phyloP scores from a whole-genome alignment of 306 rosid species.

The Ammopiptanthus mongolicus region DNA sequence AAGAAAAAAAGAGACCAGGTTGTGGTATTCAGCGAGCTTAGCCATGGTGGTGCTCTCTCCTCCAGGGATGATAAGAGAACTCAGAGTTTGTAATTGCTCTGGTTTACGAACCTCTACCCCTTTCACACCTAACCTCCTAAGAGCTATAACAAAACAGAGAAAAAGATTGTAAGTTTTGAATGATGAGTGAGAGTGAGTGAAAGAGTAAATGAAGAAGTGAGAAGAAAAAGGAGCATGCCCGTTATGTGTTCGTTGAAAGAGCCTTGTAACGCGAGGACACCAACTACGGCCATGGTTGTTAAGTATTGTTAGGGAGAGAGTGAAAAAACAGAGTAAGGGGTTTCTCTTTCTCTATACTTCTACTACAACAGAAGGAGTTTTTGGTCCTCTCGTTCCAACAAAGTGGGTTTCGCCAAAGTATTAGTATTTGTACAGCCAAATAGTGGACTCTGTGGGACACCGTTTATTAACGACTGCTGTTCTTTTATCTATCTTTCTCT shows the following conservation, averaged over 20 bases:
- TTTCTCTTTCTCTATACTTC: no score
- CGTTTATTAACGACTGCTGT: no score
- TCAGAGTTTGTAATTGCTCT: slow-evolving; percentile 62
- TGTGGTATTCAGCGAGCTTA: slow-evolving; percentile 83
- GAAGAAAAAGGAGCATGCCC: slow-evolving; percentile 31
- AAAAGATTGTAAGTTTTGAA: no score
- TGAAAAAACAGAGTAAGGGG: no score
- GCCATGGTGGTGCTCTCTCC: slow-evolving; percentile 99
- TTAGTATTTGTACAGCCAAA: no score
- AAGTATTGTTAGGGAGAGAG: no score
- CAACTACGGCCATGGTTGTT: slow-evolving; percentile 79
- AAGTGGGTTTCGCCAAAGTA: no score
- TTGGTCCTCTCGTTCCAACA: no score
- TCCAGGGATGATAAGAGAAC: slow-evolving; percentile 85
- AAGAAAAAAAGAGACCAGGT: slow-evolving; percentile 46
- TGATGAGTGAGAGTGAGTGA: not conserved
- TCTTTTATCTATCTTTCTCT: no score
- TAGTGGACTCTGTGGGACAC: no score
- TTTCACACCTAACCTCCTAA: slow-evolving; percentile 81
- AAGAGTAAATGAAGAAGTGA: not conserved
- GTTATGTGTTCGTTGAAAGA: slow-evolving; percentile 94
- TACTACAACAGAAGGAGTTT: no score
- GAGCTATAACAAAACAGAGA: no score
- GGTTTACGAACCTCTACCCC: slow-evolving; percentile 86
- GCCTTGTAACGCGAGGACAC: slow-evolving; percentile 90